Base-by-base conservation (phyloP, 1,284 basidiomycete genomes). In the Chiua sp. region DNA sequence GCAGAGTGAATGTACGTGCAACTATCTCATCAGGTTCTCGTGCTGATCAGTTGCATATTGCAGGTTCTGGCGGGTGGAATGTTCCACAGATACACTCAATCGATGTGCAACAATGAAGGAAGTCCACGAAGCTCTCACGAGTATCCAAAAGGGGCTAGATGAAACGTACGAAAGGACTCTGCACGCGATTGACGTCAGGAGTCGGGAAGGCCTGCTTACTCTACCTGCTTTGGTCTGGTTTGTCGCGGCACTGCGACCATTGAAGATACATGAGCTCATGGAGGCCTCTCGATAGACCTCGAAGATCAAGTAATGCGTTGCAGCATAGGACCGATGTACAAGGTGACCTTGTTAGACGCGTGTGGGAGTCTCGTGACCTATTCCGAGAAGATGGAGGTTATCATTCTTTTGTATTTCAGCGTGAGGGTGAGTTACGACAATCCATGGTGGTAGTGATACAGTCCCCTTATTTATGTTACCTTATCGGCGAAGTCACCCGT, bases 1-100 rank as follows among this genome's bases (percentile, higher is more conserved):
- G 55, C 63, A 3, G 57, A 61, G 13, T 55, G 53, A 1, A 66
- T 65, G 63, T 64, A n/a, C 37, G 63, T 8, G 10, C 2, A 16
- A 16, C 13, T 39, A 3, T 39, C 6, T 1, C 15, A 5, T 26
- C 26, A 26, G 26, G 26, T 23, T 37, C 7, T 1, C 10, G 4
- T 4, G 7, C 3, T 3, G 18, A n/a, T 11, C n/a, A 16, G 6
- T 39, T 39, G 37, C 37, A 13, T 0, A 7, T 0, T 5, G 3
- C 28, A 60, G 59, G 60, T 63, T 64, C 8, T 53, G 62, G 18
- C 61, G 62, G 63, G 51, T 54, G 2, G 51, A 61, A 7, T 63
- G 62, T 54, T 63, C 61, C 30, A 50, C 64, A 6, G 3, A 12
- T 26, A 26, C 1, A 0, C 47, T 63, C 8, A 20, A 44, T 26